Evolutionary conservation across 2,329 filamentous ascomycete genomes (phyloP), one percentile per base, ranked within the genome.

Genomic region (Aspergillus sp.): DNA sequence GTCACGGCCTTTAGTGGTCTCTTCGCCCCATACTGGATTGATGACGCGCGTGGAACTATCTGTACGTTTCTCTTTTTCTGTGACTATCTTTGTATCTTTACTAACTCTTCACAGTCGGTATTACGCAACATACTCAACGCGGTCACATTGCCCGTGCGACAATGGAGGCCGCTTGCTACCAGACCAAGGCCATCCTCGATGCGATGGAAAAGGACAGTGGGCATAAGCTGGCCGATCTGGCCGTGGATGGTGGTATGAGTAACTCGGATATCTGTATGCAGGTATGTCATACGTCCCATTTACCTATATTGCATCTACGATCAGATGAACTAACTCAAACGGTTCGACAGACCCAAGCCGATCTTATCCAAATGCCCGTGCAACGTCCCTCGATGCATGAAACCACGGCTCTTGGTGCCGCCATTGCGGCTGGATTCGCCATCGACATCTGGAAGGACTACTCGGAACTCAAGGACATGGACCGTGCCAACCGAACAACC

Each of bases 1-100:
- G 90, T 95, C 51, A 95, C 90, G 2, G 90, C 90, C 1, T 95
- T 95, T 65, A 90, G 85, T 66, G 90, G 90, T 46, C 78, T 95
- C 2, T 95, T 95, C 64, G 90, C 90, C 1, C 90, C 90, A 0
- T 95, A 95, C 69, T 95, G 90, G 90, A 91, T 95, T 52, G 89
- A 95, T 63, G 88, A 94, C 69, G 89, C 89, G 17, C 86, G 90
- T 66, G 90, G 90, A 50, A 95, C 90, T 4, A 82, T 93, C 48
- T 90, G 80, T 83, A 73, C 71, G 78, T 73, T 6, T 42, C 13
- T 13, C 30, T n/a, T 27, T 15, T n/a, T 17, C 20, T 22, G 20
- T 22, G 20, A 22, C 20, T 22, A 22, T 22, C 5, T 22, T 22
- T 22, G 20, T 22, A 22, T 22, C 20, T 5, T 4, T 22, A 22